These are phyloP conservation scores for Dactylonectria estremocensis DNA, from an alignment of 2,329 filamentous ascomycete species.

Conservation along the genomic window DNA sequence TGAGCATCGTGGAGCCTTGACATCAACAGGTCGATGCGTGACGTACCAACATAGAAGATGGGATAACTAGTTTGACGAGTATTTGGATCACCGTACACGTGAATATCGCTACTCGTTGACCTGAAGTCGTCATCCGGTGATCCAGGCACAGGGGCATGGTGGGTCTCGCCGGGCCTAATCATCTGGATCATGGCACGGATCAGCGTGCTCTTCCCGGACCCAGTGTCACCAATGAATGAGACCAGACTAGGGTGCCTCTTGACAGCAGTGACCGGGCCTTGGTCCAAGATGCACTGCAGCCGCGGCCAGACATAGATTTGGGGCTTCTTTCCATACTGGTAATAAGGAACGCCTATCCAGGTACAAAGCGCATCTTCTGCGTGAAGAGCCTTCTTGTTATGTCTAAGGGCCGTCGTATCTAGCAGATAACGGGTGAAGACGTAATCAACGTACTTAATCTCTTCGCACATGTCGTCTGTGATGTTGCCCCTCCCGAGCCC, in stretches of 20 bases:
- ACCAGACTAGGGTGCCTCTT: slow-evolving; percentile 32
- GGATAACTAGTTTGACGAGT: slow-evolving; percentile 21
- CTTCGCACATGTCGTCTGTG: slow-evolving; percentile 1
- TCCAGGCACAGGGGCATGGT: slow-evolving; percentile 26
- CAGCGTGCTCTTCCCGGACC: slow-evolving; percentile 33
- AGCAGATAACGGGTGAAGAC: slow-evolving; percentile 22
- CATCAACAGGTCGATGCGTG: background rate
- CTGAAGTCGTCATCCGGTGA: slow-evolving; percentile 7
- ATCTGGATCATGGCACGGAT: slow-evolving; percentile 32
- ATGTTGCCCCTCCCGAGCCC: background rate
- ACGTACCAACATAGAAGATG: slow-evolving; percentile 28
- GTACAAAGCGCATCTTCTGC: background rate
- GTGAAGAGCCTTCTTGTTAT: background rate
- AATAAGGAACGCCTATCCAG: slow-evolving; percentile 21
- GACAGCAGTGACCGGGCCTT: background rate
- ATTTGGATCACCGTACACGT: slow-evolving; percentile 29
- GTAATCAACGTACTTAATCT: slow-evolving; percentile 7
- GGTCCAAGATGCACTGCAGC: background rate
- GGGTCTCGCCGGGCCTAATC: background rate
- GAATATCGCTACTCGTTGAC: slow-evolving; percentile 34
- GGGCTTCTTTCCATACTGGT: background rate
- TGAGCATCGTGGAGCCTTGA: background rate
- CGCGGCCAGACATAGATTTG: slow-evolving; percentile 28
- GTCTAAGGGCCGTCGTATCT: background rate
- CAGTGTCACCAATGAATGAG: slow-evolving; percentile 36